phyloP scores from a whole-genome alignment of 345 rosid genomes.

The Eucalyptus curtisii region DNA sequence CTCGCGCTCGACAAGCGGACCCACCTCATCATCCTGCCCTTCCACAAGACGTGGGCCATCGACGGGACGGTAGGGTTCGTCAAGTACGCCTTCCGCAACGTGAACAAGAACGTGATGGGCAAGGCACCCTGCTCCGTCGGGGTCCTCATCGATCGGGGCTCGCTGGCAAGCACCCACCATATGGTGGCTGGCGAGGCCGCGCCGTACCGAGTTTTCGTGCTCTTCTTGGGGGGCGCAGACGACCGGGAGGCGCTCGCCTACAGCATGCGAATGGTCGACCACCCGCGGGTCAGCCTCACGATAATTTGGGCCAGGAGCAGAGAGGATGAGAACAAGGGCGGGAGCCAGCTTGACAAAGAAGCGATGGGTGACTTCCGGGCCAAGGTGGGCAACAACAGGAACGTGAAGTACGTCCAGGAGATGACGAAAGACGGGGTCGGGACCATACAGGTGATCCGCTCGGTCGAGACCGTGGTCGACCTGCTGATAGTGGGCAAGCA shows the following conservation, averaged over 20 bases:
- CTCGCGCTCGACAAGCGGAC: conserved; percentile 50
- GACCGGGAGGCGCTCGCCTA: conserved; percentile 30
- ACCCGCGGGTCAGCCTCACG: background rate
- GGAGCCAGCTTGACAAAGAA: conserved; percentile 7
- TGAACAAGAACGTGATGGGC: conserved; percentile 7
- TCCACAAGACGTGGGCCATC: conserved; percentile 4
- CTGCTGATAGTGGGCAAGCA: conserved; percentile 8
- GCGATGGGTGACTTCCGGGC: background rate
- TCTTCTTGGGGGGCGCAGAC: conserved; percentile 28
- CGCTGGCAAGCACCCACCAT: background rate
- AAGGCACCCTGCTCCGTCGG: conserved; percentile 20
- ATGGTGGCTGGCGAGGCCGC: background rate
- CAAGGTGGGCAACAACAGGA: background rate
- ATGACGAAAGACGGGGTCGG: conserved; percentile 1
- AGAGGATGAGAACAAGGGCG: background rate
- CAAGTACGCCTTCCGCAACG: background rate
- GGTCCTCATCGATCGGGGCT: conserved; percentile 18
- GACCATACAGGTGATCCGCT: background rate
- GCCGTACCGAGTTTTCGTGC: conserved; percentile 1
- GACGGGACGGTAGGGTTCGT: conserved; percentile 1
- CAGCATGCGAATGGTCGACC: conserved; percentile 15
- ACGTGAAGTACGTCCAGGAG: background rate
- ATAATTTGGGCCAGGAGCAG: background rate
- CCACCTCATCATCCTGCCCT: conserved; percentile 43
- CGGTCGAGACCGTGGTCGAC: background rate